These are phyloP conservation scores for Melampsora larici-populina DNA, from an alignment of 1,284 basidiomycete species.

Conservation along the genomic window DNA sequence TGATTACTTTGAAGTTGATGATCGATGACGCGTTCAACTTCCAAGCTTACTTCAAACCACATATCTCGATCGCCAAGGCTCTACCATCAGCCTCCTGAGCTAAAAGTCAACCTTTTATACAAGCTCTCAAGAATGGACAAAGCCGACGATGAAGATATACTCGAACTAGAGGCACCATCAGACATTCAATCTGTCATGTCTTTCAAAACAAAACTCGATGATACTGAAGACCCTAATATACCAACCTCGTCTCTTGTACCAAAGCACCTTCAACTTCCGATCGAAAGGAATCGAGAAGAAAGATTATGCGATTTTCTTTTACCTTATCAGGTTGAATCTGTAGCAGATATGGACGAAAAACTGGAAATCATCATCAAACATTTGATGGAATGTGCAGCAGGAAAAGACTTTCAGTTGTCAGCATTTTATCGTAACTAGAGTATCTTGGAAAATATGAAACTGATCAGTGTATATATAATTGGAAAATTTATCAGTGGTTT, in stretches of 20 bases:
- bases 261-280: conserved; percentile 35
- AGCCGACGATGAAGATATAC: background rate
- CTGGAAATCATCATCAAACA: conserved; percentile 72
- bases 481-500: conserved; percentile 47
- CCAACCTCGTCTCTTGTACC: conserved; percentile 2
- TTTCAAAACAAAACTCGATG: background rate
- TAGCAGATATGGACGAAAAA: conserved; percentile 73
- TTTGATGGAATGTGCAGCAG: conserved; percentile 72
- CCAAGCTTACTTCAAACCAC: no score
- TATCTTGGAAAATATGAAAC: conserved; percentile 61
- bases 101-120: no score
- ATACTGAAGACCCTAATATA: no score
- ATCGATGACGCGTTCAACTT: no score
- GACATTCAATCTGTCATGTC: background rate
- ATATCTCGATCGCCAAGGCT: no score
- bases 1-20: no score
- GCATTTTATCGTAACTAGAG: conserved; percentile 54
- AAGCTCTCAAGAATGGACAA: background rate
- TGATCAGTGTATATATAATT: conserved; percentile 35
- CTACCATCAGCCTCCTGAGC: no score
- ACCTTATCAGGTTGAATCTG: conserved; percentile 76
- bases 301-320: conserved; percentile 54
- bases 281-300: conserved; percentile 45
- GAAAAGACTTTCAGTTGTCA: conserved; percentile 67
- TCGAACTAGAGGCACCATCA: background rate